Conservation (phyloP, 2,329 filamentous ascomycete species). For the Diaporthe destruens region DNA sequence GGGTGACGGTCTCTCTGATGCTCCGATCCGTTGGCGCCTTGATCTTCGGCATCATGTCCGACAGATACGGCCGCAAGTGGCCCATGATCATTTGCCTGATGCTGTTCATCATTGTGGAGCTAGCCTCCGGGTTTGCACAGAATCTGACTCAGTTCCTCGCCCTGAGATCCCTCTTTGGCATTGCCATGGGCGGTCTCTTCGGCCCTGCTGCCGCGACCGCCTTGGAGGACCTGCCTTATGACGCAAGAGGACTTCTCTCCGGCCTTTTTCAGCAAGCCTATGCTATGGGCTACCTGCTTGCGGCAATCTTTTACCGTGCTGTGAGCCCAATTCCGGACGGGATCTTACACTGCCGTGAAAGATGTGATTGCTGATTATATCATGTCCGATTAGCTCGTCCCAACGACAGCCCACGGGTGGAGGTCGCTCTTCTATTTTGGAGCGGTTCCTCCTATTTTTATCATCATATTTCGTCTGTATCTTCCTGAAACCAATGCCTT, state of each 20-base stretch:
- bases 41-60: constrained; percentile 47
- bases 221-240: constrained; percentile 77
- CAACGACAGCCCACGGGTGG: constrained; percentile 85
- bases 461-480: constrained; percentile 82
- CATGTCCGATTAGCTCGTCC: constrained; percentile 61
- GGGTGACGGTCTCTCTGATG: constrained; percentile 55
- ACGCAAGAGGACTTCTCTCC: constrained; percentile 78
- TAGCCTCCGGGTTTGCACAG: constrained; percentile 70
- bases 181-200: constrained; percentile 86
- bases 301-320: constrained; percentile 69
- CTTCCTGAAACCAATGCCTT: constrained; percentile 85
- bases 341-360: fast-evolving
- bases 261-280: constrained; percentile 82
- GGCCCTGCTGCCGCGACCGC: constrained; percentile 85
- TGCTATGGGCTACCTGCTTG: constrained; percentile 74
- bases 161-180: constrained; percentile 79
- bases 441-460: constrained; percentile 80
- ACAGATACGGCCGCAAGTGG: constrained; percentile 48
- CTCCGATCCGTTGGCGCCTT: constrained; percentile 50
- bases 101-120: constrained; percentile 30
- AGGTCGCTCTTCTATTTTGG: constrained; percentile 91
- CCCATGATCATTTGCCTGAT: constrained; percentile 29
- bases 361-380: neutral
- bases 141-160: constrained; percentile 81
- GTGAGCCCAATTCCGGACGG: neutral